These are phyloP conservation scores for Botrytis hyacinthi DNA, from an alignment of 2,329 filamentous ascomycete genomes.

Conservation along the genomic window DNA sequence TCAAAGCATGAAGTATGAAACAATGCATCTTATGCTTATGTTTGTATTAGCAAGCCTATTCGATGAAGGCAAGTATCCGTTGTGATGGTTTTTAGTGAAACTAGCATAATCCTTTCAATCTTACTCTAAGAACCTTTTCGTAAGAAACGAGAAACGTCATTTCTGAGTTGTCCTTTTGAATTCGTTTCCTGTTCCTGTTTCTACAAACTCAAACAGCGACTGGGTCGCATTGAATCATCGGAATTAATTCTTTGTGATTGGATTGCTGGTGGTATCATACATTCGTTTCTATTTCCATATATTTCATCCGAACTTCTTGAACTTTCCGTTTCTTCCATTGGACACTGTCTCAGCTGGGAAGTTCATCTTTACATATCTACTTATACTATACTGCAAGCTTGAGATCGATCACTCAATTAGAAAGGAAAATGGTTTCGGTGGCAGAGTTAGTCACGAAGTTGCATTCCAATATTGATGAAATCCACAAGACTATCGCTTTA, in stretches of 20 bases:
- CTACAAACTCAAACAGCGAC: background rate
- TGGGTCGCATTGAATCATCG: conserved; percentile 3
- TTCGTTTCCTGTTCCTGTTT: background rate
- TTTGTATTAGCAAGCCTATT: background rate
- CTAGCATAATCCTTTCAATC: conserved; percentile 12
- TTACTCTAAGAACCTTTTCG: background rate
- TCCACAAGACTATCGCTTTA: conserved; percentile 29
- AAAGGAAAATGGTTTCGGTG: conserved; percentile 22
- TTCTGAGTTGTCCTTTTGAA: background rate
- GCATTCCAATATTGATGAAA: conserved; percentile 35
- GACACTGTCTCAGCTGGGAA: background rate
- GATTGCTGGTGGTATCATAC: background rate
- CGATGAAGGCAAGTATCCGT: background rate
- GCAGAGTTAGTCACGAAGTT: conserved; percentile 32
- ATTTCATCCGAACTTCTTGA: conserved; percentile 11
- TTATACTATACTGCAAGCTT: conserved; percentile 1
- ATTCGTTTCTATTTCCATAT: conserved; percentile 10
- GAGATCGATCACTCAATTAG: background rate
- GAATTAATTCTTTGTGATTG: conserved; percentile 2
- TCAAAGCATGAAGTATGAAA: conserved; percentile 15
- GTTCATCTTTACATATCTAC: background rate
- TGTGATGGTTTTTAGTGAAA: conserved; percentile 11
- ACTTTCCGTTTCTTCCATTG: background rate
- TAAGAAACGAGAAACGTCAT: conserved; percentile 7
- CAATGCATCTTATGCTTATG: background rate